A percentile compares a stretch with the other conserved stretches of the same genome.
phyloP scores from a whole-genome alignment of 371 early-diverging fungal genomes.

The Syncephalis plumigaleata region DNA sequence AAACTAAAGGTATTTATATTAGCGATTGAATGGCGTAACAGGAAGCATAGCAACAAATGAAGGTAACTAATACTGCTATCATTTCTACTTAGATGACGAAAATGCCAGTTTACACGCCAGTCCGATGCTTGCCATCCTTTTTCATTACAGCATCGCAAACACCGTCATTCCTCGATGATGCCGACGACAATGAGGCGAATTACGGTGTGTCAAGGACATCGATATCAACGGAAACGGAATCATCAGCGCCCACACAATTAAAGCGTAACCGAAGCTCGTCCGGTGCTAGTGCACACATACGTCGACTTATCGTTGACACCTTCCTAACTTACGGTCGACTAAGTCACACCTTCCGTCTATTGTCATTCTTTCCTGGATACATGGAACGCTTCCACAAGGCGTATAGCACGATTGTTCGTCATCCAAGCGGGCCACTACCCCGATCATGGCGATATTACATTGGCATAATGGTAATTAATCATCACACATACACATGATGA shows the following conservation, averaged over 20 bases:
- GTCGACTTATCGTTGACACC: constrained; percentile 18
- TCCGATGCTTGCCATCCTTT: constrained; percentile 34
- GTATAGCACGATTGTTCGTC: constrained; percentile 18
- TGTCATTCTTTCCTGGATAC: constrained; percentile 43
- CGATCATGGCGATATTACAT: constrained; percentile 37
- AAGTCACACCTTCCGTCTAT: constrained; percentile 28
- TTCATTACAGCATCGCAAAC: constrained; percentile 22
- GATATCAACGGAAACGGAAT: constrained; percentile 6
- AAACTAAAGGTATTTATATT: constrained; percentile 1
- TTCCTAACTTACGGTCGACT: constrained; percentile 34
- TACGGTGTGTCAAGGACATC: constrained; percentile 8
- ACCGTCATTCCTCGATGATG: constrained; percentile 5
- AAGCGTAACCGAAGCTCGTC: not conserved
- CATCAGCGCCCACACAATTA: constrained; percentile 10
- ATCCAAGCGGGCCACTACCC: constrained; percentile 29
- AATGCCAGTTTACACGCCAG: constrained; percentile 28
- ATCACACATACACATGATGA: not conserved
- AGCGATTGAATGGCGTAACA: no score
- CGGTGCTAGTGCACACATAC: not conserved
- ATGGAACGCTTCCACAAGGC: constrained; percentile 30
- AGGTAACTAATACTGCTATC: not conserved
- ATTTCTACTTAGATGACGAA: constrained; percentile 12
- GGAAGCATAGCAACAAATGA: no score
- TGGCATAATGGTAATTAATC: constrained; percentile 28
- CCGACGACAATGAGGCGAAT: constrained; percentile 9